Conservation (phyloP, 345 rosid species). For the Gossypium ekmanianum region DNA sequence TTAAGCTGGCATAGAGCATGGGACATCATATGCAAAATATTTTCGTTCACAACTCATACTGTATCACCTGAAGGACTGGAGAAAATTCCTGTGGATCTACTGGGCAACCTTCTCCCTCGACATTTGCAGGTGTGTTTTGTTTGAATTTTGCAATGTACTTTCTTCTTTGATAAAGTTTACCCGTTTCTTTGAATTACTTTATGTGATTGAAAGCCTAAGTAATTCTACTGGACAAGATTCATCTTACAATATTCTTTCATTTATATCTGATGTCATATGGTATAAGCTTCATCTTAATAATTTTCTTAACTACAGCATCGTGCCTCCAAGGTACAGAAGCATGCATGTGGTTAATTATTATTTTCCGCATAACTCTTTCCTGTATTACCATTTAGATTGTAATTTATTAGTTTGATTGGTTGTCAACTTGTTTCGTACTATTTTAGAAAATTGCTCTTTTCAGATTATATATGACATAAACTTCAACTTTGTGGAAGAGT, state of each 20-base stretch:
- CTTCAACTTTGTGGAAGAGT: conserved; percentile 37
- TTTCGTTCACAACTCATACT: conserved; percentile 45
- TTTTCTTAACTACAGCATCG: background rate
- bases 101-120: conserved; percentile 44
- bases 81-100: conserved; percentile 44
- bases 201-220: background rate
- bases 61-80: conserved; percentile 40
- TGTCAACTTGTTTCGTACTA: background rate
- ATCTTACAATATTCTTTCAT: background rate
- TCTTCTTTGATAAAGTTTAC: background rate
- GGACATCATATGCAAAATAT: conserved; percentile 36
- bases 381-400: background rate
- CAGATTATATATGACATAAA: conserved; percentile 52
- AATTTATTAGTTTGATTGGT: background rate
- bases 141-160: background rate
- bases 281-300: background rate
- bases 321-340: background rate
- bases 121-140: conserved; percentile 39
- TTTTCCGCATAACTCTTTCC: background rate
- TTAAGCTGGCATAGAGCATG: conserved; percentile 39
- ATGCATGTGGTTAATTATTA: background rate
- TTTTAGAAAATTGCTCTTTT: conserved; percentile 11
- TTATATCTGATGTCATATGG: background rate
- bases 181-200: background rate
- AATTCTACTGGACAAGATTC: background rate